Percentiles rank a stretch among this genome's conserved stretches.
phyloP scores from a whole-genome alignment of 192 early-diverging fungal genomes.

The Cladochytrium replicatum region DNA sequence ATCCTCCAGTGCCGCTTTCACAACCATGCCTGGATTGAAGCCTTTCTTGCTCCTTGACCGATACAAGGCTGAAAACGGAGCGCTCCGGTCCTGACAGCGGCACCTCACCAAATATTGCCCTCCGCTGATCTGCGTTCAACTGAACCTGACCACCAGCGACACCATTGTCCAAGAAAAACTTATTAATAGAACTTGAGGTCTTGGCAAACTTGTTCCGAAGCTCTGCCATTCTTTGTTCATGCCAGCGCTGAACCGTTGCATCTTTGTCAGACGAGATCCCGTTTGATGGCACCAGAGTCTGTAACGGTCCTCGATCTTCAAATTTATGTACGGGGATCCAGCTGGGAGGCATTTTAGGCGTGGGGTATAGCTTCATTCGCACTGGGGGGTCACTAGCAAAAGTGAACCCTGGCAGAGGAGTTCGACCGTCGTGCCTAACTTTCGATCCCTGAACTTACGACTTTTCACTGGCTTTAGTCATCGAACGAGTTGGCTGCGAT shows the following conservation, averaged over 20 bases:
- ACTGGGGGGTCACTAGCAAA: constrained; percentile 19
- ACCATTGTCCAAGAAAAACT: too few species aligned
- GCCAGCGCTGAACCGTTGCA: too few species aligned
- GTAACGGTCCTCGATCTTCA: too few species aligned
- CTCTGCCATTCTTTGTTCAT: too few species aligned
- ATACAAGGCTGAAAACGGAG: constrained; percentile 65
- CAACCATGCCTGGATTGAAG: constrained; percentile 43
- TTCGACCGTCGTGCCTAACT: constrained; percentile 40
- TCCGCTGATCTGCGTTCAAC: constrained; percentile 42
- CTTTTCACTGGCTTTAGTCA: not conserved
- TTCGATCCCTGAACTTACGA: not conserved
- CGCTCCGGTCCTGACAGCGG: constrained; percentile 49
- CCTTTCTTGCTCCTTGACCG: constrained; percentile 52
- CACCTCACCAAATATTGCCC: constrained; percentile 60
- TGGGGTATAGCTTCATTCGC: constrained; percentile 15
- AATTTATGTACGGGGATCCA: constrained; percentile 22
- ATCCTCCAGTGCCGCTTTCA: too few species aligned
- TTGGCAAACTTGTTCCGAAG: too few species aligned
- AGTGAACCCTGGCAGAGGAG: constrained; percentile 42
- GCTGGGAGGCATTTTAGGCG: constrained; percentile 22
- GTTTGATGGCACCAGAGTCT: too few species aligned
- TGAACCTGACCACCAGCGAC: not conserved
- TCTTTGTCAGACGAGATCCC: too few species aligned
- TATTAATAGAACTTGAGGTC: too few species aligned
- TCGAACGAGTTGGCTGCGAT: too few species aligned